Evolutionary conservation across 306 rosid genomes (phyloP).

Genomic region (Mimosa bimucronata): DNA sequence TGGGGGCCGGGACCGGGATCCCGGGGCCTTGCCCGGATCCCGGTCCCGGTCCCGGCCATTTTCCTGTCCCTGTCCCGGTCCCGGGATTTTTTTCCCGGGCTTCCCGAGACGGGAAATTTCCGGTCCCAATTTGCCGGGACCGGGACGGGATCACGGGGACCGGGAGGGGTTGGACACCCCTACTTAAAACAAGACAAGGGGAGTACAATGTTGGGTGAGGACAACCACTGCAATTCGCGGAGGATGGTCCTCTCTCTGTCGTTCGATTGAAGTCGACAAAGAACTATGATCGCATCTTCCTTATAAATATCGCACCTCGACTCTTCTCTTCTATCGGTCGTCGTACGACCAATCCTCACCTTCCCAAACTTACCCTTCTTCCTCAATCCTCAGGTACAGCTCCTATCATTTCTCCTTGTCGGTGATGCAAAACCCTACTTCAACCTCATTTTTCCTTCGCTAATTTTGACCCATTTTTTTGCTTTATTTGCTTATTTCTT

Average conservation of each 20-base stretch:
- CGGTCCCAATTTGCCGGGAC: too few species aligned
- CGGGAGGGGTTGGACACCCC: too few species aligned
- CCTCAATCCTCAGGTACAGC: neutral
- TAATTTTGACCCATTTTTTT: neutral
- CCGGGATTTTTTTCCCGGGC: too few species aligned
- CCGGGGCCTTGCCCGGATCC: too few species aligned
- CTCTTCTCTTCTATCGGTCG: neutral
- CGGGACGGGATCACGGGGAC: too few species aligned
- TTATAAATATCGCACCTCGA: neutral
- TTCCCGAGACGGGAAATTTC: too few species aligned
- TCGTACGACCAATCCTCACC: neutral
- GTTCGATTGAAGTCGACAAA: neutral
- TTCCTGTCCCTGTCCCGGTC: too few species aligned
- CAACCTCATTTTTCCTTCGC: neutral
- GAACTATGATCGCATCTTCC: neutral
- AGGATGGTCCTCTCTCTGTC: neutral
- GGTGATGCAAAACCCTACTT: constrained; percentile 6
- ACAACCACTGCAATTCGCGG: too few species aligned
- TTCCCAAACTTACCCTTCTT: neutral
- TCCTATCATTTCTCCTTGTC: neutral
- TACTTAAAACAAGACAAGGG: too few species aligned
- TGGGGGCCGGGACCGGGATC: too few species aligned
- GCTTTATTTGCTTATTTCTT: neutral
- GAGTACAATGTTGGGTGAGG: too few species aligned
- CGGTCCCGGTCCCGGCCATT: too few species aligned